Base-by-base conservation (phyloP, 169 alveolate genomes). In the Ichthyophthirius multifiliis region DNA sequence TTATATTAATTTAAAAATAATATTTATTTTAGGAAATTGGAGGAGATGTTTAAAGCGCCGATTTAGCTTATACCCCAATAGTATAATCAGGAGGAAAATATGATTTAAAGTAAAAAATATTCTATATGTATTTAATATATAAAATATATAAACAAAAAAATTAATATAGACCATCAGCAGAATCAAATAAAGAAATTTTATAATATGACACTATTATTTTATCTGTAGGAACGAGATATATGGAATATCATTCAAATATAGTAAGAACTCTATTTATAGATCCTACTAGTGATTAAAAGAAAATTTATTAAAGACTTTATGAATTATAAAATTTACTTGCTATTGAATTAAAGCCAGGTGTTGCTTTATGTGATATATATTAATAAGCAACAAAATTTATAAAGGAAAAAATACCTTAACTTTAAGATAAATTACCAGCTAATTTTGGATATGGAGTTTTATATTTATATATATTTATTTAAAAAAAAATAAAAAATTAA, bases 251-350 rank as follows among this genome's bases (percentile, higher is more conserved):
- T 75, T 79, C 93, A n/a, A 83, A 80, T 82, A 85, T 92, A 6
- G 82, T 91, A 12, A 87, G 95, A 73, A 93, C 97, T 9, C 83
- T 89, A 27, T 79, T 89, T 67, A 92, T 93, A 9, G 90, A 90
- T 77, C 90, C 97, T 9, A 81, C 80, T 67, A 79, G 84, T 41
- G 76, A 75, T 27, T 83, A 90, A 71, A 89, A 90, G 73, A 85
- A 83, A n/a, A 88, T 84, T 34, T 93, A 93, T 80, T 41, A 78
- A 64, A 48, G 84, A n/a, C 74, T 90, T 43, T 45, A 78, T 7
- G 93, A 90, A 23, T 84, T 87, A 1, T 65, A 83, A 43, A 90
- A 84, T 41, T 65, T 71, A 67, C 20, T 85, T 4, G 71, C 83
- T 12, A 71, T 43, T 20, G 43, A 63, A 27, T 20, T 93, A 27